These are phyloP conservation scores for Rhinocladiella mackenziei DNA, from an alignment of 2,329 filamentous ascomycete species.

Conservation along the genomic window DNA sequence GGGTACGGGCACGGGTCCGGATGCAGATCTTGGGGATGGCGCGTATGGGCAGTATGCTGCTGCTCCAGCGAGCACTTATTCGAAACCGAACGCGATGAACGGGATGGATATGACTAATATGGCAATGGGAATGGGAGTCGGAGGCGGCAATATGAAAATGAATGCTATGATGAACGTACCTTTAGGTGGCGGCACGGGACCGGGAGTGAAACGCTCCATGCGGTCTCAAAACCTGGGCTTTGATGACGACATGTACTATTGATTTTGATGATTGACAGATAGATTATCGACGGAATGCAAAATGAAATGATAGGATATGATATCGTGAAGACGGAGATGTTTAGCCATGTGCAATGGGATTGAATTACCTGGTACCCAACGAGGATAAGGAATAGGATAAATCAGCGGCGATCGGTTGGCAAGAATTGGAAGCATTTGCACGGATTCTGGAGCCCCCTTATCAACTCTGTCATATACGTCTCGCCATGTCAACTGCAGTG, in stretches of 20 bases:
- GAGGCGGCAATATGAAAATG: neutral
- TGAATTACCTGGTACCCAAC: too few species aligned
- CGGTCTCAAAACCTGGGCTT: conserved; percentile 4
- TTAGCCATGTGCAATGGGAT: too few species aligned
- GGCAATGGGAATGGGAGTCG: neutral
- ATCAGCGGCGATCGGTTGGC: too few species aligned
- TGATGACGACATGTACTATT: conserved; percentile 19
- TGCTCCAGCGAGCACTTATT: neutral
- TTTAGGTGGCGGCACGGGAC: conserved; percentile 1
- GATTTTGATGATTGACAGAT: neutral
- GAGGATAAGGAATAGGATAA: too few species aligned
- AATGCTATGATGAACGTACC: neutral
- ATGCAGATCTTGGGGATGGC: neutral
- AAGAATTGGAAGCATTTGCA: too few species aligned
- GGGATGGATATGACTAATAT: conserved; percentile 1
- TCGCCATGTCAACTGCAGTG: neutral
- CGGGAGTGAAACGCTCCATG: neutral
- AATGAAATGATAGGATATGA: neutral
- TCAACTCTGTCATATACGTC: too few species aligned
- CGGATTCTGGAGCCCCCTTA: too few species aligned
- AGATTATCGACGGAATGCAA: neutral
- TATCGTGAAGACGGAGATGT: too few species aligned
- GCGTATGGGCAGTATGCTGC: neutral
- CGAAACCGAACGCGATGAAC: neutral
- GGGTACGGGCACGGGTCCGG: neutral